phyloP scores from a whole-genome alignment of 352 stramenopile species.

The Globisporangium emineosum region DNA sequence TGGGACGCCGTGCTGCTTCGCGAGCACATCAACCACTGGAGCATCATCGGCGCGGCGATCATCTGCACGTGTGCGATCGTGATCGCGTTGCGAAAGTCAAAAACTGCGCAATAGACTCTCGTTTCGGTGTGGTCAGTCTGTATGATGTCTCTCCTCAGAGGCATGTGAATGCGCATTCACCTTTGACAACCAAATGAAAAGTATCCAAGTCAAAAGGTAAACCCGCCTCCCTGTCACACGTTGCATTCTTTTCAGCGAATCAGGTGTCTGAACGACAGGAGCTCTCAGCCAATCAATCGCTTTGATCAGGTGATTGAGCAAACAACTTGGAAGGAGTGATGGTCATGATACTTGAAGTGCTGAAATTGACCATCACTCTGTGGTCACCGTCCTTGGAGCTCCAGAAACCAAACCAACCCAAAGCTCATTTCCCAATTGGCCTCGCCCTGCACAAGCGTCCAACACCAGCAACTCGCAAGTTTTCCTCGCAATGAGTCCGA shows the following conservation, averaged over 20 bases:
- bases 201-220: background rate
- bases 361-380: background rate
- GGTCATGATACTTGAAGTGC: background rate
- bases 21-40: conserved; percentile 61
- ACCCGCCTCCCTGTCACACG: background rate
- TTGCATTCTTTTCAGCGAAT: background rate
- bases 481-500: background rate
- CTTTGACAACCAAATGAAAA: background rate
- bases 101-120: background rate
- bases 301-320: background rate
- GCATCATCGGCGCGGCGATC: conserved; percentile 61
- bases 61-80: conserved; percentile 62
- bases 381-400: background rate
- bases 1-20: background rate
- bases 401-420: background rate
- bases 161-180: background rate
- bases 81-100: conserved; percentile 55
- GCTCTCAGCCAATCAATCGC: background rate
- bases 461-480: background rate
- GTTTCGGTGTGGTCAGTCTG: no score
- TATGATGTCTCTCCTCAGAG: background rate
- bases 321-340: background rate
- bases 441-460: background rate
- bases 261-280: no score
- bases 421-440: background rate